phyloP scores from a whole-genome alignment of 2,329 filamentous ascomycete genomes.

The Epichloe aotearoae region DNA sequence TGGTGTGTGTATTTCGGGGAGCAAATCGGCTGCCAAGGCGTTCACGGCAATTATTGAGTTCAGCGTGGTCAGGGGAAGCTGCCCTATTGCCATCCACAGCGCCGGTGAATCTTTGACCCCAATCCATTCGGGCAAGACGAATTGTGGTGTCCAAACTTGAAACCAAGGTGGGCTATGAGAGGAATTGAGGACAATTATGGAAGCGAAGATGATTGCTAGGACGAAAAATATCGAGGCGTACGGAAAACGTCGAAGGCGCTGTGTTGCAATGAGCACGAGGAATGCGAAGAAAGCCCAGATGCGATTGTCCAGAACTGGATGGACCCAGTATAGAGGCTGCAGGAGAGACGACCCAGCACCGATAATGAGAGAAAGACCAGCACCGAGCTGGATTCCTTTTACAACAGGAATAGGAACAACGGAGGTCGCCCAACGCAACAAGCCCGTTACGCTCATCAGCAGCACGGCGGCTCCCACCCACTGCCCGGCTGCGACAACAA shows the following conservation, averaged over 20 bases:
- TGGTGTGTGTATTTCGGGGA: constrained; percentile 54
- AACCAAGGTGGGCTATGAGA: constrained; percentile 34
- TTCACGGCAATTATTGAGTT: constrained; percentile 87
- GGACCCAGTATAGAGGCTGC: constrained; percentile 52
- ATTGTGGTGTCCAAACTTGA: constrained; percentile 45
- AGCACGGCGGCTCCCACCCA: constrained; percentile 64
- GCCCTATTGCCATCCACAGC: constrained; percentile 57
- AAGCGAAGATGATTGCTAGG: constrained; percentile 53
- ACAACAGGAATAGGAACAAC: constrained; percentile 75
- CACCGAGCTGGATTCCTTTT: constrained; percentile 89
- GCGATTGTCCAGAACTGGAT: constrained; percentile 61
- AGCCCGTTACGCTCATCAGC: constrained; percentile 63
- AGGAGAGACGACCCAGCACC: constrained; percentile 61
- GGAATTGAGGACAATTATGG: constrained; percentile 22
- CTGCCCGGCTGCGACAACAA: constrained; percentile 64
- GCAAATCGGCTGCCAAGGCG: constrained; percentile 62
- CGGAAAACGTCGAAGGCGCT: constrained; percentile 53
- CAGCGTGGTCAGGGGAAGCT: constrained; percentile 82
- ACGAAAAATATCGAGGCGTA: constrained; percentile 65
- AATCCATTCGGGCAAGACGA: constrained; percentile 24
- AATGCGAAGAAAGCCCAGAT: constrained; percentile 67
- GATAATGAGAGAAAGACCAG: constrained; percentile 70
- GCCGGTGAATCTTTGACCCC: constrained; percentile 17
- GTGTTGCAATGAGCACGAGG: constrained; percentile 53
- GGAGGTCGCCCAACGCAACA: constrained; percentile 61